phyloP scores from a whole-genome alignment of 495 filamentous ascomycete species.

The Massariosphaeria phaeospora region DNA sequence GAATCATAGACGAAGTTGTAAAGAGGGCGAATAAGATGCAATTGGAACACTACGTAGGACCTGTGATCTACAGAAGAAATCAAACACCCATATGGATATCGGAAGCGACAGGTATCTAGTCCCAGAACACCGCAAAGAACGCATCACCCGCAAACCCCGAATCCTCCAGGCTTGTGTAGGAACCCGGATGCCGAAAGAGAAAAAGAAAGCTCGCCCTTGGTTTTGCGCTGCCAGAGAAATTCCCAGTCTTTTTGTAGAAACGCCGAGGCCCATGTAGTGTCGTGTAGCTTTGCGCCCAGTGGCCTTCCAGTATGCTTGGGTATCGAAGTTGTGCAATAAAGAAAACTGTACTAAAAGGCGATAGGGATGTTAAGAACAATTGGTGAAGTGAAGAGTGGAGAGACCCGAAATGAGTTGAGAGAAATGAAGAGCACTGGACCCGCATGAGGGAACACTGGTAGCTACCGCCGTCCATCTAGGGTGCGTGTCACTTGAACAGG shows the following conservation, averaged over 20 bases:
- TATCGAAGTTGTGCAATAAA: background rate
- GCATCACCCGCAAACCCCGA: too few relatives aligned
- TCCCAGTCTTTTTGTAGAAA: constrained; percentile 1
- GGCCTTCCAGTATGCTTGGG: background rate
- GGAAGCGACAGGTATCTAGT: too few relatives aligned
- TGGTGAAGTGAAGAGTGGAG: constrained; percentile 18
- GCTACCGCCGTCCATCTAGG: too few relatives aligned
- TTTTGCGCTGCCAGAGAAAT: background rate
- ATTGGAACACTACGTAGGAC: too few relatives aligned
- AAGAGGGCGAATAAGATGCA: too few relatives aligned
- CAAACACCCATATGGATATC: too few relatives aligned
- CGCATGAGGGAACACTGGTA: background rate
- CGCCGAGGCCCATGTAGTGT: background rate
- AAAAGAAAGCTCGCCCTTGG: constrained; percentile 17
- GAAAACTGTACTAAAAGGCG: background rate
- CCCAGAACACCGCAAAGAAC: too few relatives aligned
- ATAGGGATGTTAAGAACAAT: background rate
- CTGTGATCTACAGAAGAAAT: too few relatives aligned
- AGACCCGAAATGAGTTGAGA: background rate
- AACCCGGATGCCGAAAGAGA: too few relatives aligned
- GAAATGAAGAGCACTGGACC: background rate
- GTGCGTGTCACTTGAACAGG: constrained; percentile 22
- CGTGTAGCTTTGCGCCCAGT: background rate
- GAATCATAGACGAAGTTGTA: too few relatives aligned
- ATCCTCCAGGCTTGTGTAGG: too few relatives aligned